These are phyloP conservation scores for Penicillium silybi DNA, from an alignment of 495 filamentous ascomycete genomes.

Conservation along the genomic window DNA sequence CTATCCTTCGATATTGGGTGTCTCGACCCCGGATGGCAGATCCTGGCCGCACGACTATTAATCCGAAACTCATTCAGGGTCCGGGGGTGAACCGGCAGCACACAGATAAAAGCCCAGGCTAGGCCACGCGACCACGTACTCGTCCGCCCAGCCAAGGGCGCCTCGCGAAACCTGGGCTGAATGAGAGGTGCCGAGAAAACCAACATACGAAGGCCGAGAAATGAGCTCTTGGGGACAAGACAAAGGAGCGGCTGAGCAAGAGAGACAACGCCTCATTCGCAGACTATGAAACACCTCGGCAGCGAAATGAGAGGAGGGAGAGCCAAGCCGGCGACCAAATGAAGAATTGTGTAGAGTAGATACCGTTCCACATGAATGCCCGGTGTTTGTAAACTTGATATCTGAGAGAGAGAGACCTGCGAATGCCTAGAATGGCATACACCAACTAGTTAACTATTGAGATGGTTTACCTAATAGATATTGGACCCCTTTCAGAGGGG, in stretches of 20 bases:
- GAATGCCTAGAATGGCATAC: neutral
- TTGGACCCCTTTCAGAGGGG: conserved; percentile 6
- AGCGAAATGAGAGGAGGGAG: conserved; percentile 11
- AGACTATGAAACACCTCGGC: neutral
- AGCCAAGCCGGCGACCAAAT: conserved; percentile 6
- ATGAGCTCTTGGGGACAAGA: neutral
- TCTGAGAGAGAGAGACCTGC: neutral
- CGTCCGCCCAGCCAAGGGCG: conserved; percentile 10
- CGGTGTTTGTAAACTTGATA: neutral
- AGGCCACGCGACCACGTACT: conserved; percentile 4
- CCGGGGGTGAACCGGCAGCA: neutral
- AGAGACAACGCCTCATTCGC: neutral
- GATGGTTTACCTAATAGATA: conserved; percentile 21
- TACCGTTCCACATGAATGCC: neutral
- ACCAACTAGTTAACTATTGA: conserved; percentile 5
- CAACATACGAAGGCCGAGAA: neutral
- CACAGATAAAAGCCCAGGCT: neutral
- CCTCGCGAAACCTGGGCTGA: neutral
- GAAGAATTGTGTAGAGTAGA: neutral
- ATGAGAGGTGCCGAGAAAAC: conserved; percentile 5
- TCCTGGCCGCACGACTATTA: neutral
- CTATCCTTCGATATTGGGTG: neutral
- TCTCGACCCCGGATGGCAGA: neutral
- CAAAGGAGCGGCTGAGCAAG: neutral
- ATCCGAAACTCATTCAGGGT: neutral